Conservation (phyloP, 768 basidiomycete species). For the Lentinus brumalis region DNA sequence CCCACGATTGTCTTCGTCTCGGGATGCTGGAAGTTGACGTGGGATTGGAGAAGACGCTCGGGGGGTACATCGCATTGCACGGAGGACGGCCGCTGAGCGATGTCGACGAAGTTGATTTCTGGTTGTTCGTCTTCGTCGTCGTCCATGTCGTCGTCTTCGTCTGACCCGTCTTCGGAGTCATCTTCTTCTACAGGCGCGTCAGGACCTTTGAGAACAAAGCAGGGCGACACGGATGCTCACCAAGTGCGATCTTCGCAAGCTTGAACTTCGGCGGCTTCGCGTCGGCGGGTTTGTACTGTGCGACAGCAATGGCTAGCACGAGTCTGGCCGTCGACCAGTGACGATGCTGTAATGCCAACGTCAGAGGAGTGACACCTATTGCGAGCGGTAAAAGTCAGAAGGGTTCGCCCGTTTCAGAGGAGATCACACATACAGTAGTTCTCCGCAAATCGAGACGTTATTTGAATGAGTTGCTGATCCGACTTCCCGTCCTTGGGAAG, state of each 20-base stretch:
- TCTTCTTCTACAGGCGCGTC: constrained; percentile 11
- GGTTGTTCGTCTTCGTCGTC: constrained; percentile 41
- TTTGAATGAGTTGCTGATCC: constrained; percentile 40
- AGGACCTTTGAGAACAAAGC: not conserved
- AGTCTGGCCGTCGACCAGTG: constrained; percentile 62
- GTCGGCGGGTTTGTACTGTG: constrained; percentile 51
- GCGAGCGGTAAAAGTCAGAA: not conserved
- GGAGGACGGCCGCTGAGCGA: constrained; percentile 49
- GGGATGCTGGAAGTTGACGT: not conserved
- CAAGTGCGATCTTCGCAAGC: constrained; percentile 35
- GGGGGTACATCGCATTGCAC: constrained; percentile 46
- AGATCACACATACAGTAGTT: constrained; percentile 3
- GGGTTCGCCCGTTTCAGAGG: constrained; percentile 8
- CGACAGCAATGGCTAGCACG: constrained; percentile 55
- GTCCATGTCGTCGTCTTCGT: constrained; percentile 38
- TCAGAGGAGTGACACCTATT: constrained; percentile 51
- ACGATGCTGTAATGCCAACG: constrained; percentile 48
- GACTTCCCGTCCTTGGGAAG: constrained; percentile 41
- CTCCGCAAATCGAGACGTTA: constrained; percentile 39
- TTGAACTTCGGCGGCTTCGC: constrained; percentile 37
- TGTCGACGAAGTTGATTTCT: constrained; percentile 51
- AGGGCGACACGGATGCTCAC: constrained; percentile 27
- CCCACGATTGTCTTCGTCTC: not conserved
- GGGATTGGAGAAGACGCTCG: constrained; percentile 35
- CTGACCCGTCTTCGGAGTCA: constrained; percentile 30